Conservation (phyloP, 73 alveolate genomes). For the Paramecium primaurelia region DNA sequence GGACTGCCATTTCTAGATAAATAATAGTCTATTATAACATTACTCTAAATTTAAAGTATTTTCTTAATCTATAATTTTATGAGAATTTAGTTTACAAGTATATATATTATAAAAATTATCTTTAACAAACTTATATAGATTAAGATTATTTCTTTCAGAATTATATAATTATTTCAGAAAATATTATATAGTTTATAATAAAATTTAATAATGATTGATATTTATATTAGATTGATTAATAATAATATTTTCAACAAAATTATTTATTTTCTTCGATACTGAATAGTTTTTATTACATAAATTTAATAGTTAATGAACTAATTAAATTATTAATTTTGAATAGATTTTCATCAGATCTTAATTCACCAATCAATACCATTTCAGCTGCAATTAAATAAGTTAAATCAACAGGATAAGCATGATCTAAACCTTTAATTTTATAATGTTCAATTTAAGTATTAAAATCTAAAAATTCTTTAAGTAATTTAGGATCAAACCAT, state of each 20-base stretch:
- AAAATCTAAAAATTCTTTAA: background rate
- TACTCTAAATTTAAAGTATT: too few species aligned
- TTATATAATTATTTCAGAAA: background rate
- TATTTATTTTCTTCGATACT: background rate
- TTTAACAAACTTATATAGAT: too few species aligned
- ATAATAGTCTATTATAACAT: too few species aligned
- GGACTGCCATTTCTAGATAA: too few species aligned
- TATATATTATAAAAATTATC: too few species aligned
- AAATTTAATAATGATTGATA: background rate
- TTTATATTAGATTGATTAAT: background rate
- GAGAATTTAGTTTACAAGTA: too few species aligned
- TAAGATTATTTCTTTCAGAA: background rate
- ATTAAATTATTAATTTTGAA: background rate
- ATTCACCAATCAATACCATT: slow-evolving; percentile 3
- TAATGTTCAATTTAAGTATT: background rate
- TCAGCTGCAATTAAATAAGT: slow-evolving; percentile 14
- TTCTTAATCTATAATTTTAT: too few species aligned
- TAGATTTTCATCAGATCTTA: background rate
- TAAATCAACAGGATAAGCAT: background rate
- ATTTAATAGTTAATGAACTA: background rate
- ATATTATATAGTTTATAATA: too few species aligned
- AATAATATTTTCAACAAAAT: background rate
- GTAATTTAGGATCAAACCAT: background rate
- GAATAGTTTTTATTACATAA: background rate
- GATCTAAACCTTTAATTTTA: slow-evolving; percentile 16